These are phyloP conservation scores for Odonthalia washingtoniensis DNA, from an alignment of 31 red algal species.

Conservation along the genomic window DNA sequence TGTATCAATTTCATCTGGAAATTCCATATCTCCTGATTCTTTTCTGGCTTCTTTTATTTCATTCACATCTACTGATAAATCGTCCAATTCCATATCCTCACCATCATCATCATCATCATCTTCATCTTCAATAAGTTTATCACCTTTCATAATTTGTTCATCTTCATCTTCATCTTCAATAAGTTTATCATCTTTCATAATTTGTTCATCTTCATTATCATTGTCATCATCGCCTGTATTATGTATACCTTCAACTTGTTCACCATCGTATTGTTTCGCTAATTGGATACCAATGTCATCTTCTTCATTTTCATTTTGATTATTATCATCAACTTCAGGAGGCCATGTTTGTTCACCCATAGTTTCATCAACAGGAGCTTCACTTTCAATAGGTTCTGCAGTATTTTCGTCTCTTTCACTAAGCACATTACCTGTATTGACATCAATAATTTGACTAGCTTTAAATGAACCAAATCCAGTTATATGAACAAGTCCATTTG, in stretches of 20 bases:
- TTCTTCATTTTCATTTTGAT: constrained; percentile 32
- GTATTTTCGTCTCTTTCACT: constrained; percentile 31
- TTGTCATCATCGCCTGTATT: constrained; percentile 1
- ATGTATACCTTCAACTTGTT: constrained; percentile 30
- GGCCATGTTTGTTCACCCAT: constrained; percentile 84
- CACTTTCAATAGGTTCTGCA: constrained; percentile 67
- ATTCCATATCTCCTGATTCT: constrained; percentile 56
- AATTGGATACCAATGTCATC: neutral
- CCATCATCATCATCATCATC: constrained; percentile 41
- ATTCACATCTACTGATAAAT: constrained; percentile 51
- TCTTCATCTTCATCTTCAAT: constrained; percentile 33
- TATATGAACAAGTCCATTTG: constrained; percentile 70
- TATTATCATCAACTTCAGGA: constrained; percentile 64
- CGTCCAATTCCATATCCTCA: constrained; percentile 32
- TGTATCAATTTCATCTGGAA: constrained; percentile 95
- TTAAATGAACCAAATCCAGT: constrained; percentile 79
- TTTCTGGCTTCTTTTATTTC: constrained; percentile 55
- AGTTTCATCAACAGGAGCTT: constrained; percentile 60
- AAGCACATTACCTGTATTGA: constrained; percentile 33
- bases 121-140: constrained; percentile 31
- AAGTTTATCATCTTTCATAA: constrained; percentile 40
- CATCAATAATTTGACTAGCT: constrained; percentile 45
- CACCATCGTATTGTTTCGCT: constrained; percentile 48
- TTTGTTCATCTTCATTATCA: constrained; percentile 33
- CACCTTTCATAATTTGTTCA: constrained; percentile 12